Evolutionary conservation across 208 protist genomes (phyloP), one percentile per base, ranked within the genome.

Genomic region (Acanthamoeba rhysodes): DNA sequence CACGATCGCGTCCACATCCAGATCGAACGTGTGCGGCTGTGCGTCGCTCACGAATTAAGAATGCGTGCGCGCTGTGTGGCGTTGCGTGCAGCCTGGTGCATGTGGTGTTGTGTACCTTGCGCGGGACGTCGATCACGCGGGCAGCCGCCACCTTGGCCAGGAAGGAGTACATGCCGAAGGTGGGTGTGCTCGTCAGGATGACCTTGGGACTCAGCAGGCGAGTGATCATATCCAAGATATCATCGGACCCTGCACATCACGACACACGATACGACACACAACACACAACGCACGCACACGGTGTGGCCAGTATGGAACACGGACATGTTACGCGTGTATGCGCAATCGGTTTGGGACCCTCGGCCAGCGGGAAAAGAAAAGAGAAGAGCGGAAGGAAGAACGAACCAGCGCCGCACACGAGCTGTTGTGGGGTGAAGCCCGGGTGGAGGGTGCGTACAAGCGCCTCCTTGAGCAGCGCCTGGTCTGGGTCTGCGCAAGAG

Each of bases 181-280:
- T 96, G 34, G 95, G 95, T 24, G 95, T 90, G 48, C 84, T 94
- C 62, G 87, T 94, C 78, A 95, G 74, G 59, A 64, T 55, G 59
- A 48, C 76, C 68, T 87, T 32, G 57, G 91, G 34, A 18, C 32
- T 94, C 14, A 85, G 34, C 66, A 95, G 27, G 32, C 94, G 82
- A n/a, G 95, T 95, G 93, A 95, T 95, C 50, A 96, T 95, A 68
- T 96, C 95, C 37, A 96, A 66, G 72, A 96, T 95, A 68, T 96
- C 95, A 72, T 96, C 95, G 22, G 76, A 85, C 7, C 93, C 93
- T 78, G 48, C 41, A 45, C 41, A 45, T 5, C 41, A 45, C 41
- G 41, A 45, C 41, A 45, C 41, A 45, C 41, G 41, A 45, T 5
- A 45, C 41, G 5, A 1, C 41, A 5, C 41, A 45, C 41, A 41